Conservation (phyloP, 1,284 basidiomycete species). For the Quambalaria eucalypti region DNA sequence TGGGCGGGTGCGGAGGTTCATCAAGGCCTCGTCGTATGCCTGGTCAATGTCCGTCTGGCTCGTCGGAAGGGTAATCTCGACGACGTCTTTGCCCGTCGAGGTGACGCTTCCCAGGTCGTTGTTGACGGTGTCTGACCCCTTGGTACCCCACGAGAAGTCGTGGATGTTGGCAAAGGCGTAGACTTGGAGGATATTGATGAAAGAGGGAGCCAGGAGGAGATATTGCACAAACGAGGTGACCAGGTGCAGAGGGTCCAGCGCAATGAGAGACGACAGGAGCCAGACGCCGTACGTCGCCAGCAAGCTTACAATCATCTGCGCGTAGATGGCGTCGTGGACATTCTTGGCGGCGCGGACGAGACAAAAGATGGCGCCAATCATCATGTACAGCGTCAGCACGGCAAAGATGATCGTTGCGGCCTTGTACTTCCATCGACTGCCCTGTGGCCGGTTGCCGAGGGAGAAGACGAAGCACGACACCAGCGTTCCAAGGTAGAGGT, state of each 20-base stretch:
- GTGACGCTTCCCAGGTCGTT: conserved; percentile 43
- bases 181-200: conserved; percentile 63
- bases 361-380: conserved; percentile 47
- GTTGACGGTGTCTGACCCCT: conserved; percentile 40
- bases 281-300: conserved; percentile 67
- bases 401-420: conserved; percentile 68
- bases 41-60: conserved; percentile 78
- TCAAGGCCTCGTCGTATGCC: conserved; percentile 78
- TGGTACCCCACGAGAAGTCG: conserved; percentile 47
- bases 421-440: conserved; percentile 80
- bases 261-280: conserved; percentile 59
- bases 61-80: conserved; percentile 78
- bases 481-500: conserved; percentile 71
- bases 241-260: conserved; percentile 83
- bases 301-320: conserved; percentile 72
- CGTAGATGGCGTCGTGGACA: conserved; percentile 55
- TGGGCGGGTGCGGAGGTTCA: conserved; percentile 64
- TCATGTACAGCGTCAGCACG: conserved; percentile 69
- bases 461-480: conserved; percentile 85
- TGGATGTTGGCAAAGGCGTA: conserved; percentile 38
- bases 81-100: conserved; percentile 49
- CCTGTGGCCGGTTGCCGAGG: conserved; percentile 90
- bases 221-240: conserved; percentile 90
- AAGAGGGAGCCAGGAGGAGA: conserved; percentile 79
- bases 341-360: conserved; percentile 24